Evolutionary conservation across 202 grass and related monocot species (phyloP).

Genomic region (Zoysia matrella): DNA sequence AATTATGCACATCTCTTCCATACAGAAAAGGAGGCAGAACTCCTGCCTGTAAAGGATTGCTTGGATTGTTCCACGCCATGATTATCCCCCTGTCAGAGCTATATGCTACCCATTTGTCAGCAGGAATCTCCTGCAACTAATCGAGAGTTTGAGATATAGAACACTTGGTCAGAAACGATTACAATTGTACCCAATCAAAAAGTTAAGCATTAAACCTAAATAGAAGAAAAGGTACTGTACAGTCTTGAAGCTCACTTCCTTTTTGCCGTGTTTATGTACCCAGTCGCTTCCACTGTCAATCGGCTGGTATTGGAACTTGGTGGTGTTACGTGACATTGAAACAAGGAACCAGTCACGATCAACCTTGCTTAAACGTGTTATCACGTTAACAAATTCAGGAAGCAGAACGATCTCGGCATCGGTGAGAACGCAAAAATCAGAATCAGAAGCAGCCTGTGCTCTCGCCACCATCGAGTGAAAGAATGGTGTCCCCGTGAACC

Average conservation of each 20-base stretch:
- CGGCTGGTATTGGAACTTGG: constrained; percentile 54
- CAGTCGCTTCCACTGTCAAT: constrained; percentile 44
- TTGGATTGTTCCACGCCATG: constrained; percentile 76
- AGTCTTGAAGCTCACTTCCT: constrained; percentile 44
- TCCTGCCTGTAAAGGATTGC: constrained; percentile 57
- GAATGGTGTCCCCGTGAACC: constrained; percentile 80
- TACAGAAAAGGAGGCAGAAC: constrained; percentile 80
- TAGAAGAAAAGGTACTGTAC: constrained; percentile 39
- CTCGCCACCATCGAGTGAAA: constrained; percentile 85
- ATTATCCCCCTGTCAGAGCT: constrained; percentile 50
- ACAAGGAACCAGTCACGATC: constrained; percentile 71
- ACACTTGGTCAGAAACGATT: constrained; percentile 1
- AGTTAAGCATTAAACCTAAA: not conserved
- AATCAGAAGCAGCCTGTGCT: constrained; percentile 51
- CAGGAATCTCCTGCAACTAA: constrained; percentile 52
- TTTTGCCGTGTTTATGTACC: constrained; percentile 42
- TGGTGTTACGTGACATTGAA: constrained; percentile 52
- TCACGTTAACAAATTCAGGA: constrained; percentile 46
- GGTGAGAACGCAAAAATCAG: constrained; percentile 67
- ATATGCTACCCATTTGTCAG: constrained; percentile 36
- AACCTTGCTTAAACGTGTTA: constrained; percentile 50
- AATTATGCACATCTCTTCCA: constrained; percentile 55
- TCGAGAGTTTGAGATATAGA: constrained; percentile 37
- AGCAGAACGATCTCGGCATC: constrained; percentile 68
- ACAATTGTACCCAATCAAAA: not conserved